phyloP scores from a whole-genome alignment of 352 stramenopile genomes.

The Phytophthora tubulina region DNA sequence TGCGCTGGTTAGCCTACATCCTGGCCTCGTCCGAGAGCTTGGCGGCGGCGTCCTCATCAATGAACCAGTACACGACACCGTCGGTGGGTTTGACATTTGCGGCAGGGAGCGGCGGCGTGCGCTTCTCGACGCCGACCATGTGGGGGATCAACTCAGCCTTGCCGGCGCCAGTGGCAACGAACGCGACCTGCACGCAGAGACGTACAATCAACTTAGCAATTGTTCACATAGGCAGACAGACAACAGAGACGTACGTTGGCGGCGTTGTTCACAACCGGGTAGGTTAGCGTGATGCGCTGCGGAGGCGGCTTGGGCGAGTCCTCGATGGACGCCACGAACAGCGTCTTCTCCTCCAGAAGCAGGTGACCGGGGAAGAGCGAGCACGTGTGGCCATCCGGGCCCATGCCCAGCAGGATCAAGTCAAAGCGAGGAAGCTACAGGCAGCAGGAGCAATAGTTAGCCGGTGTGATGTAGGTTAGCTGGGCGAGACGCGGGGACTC shows the following conservation, averaged over 20 bases:
- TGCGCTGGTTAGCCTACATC: slow-evolving; percentile 32
- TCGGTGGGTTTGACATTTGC: slow-evolving; percentile 75
- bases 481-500: background rate
- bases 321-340: slow-evolving; percentile 94
- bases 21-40: slow-evolving; percentile 57
- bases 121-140: slow-evolving; percentile 75
- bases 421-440: slow-evolving; percentile 92
- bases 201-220: slow-evolving; percentile 17
- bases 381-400: slow-evolving; percentile 98
- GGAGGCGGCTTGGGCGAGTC: slow-evolving; percentile 98
- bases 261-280: slow-evolving; percentile 95
- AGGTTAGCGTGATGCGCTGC: slow-evolving; percentile 97
- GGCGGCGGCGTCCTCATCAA: slow-evolving; percentile 80
- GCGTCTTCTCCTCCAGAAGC: slow-evolving; percentile 88
- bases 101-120: slow-evolving; percentile 71
- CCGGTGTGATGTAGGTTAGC: background rate
- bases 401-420: slow-evolving; percentile 97
- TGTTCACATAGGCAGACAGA: background rate
- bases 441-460: slow-evolving; percentile 14
- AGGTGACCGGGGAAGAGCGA: slow-evolving; percentile 97
- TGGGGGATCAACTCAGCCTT: slow-evolving; percentile 92
- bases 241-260: slow-evolving; percentile 60
- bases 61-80: slow-evolving; percentile 87
- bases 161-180: slow-evolving; percentile 89
- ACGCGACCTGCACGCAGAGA: slow-evolving; percentile 82